phyloP scores from a whole-genome alignment of 495 filamentous ascomycete genomes.

The Apiosordaria backusii region DNA sequence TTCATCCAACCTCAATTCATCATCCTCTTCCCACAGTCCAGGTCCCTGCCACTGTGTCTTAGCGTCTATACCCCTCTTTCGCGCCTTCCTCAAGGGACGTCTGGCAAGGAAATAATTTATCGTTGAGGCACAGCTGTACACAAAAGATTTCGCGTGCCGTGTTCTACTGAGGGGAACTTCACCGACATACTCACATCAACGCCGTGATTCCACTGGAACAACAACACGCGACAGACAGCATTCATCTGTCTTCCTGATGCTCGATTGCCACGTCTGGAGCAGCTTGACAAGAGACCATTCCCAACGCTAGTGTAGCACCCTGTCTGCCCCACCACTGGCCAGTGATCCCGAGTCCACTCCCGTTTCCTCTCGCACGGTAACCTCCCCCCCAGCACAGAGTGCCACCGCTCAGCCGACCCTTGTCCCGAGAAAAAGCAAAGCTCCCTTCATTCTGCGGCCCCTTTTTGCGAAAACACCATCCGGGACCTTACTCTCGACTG shows the following conservation, averaged over 20 bases:
- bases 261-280: background rate
- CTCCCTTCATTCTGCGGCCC: constrained; percentile 15
- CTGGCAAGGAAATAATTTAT: background rate
- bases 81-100: background rate
- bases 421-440: constrained; percentile 23
- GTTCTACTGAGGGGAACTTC: too few species aligned
- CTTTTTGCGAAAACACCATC: constrained; percentile 15
- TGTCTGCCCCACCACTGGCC: background rate
- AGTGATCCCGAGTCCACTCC: constrained; percentile 2
- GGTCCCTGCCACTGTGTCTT: background rate
- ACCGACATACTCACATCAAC: background rate
- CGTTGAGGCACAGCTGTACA: constrained; percentile 6
- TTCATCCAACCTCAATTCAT: background rate
- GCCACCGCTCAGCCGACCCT: constrained; percentile 11
- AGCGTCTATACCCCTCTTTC: constrained; percentile 12
- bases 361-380: background rate
- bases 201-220: background rate
- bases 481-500: constrained; percentile 6
- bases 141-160: background rate
- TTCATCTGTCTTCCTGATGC: background rate
- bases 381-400: constrained; percentile 7
- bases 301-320: background rate
- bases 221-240: background rate
- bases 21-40: background rate
- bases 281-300: background rate